Evolutionary conservation across 345 rosid genomes (phyloP), one percentile per base, ranked within the genome.

Genomic region (Pelargonium nanum): DNA sequence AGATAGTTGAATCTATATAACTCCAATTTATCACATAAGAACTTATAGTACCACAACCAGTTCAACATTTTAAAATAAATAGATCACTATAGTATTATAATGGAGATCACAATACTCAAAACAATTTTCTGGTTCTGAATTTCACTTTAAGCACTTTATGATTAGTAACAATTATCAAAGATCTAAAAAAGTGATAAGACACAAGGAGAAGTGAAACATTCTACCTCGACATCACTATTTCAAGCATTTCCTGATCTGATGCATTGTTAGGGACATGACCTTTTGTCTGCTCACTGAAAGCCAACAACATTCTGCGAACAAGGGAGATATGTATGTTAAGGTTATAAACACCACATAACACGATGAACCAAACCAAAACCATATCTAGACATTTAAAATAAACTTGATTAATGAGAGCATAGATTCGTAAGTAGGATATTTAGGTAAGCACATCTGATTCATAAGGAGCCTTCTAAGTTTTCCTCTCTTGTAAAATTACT

Each of bases 191-290:
- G 48, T 40, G 15, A 6, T 40, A 40, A 48, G 25, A 44, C 40
- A 67, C 22, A 34, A 59, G 53, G 51, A 62, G 24, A 24, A 26
- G 52, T 64, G 59, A 58, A 45, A 65, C 22, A 60, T 24, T 57
- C 12, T 60, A 89, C 99, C 93, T 83, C 66, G 75, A 64, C 99
- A 92, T 89, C 61, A 92, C 97, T 68, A 87, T 74, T 79, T 81
- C 94, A 72, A 92, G 93, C 97, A 92, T 83, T 72, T 84, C 73
- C 74, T 87, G 91, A 44, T 92, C 97, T 56, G 99, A 80, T 57
- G 96, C 88, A 70, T 85, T 74, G 72, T 81, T 85, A 15, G 89
- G 85, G 48, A 85, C 60, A 68, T 84, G 77, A 60, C 85, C 85
- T 62, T 79, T 82, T 24, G 89, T 75, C 78, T 92, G 95, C 85